Base-by-base conservation (phyloP, 2,329 filamentous ascomycete species). In the Phaeosphaeriaceae sp. region DNA sequence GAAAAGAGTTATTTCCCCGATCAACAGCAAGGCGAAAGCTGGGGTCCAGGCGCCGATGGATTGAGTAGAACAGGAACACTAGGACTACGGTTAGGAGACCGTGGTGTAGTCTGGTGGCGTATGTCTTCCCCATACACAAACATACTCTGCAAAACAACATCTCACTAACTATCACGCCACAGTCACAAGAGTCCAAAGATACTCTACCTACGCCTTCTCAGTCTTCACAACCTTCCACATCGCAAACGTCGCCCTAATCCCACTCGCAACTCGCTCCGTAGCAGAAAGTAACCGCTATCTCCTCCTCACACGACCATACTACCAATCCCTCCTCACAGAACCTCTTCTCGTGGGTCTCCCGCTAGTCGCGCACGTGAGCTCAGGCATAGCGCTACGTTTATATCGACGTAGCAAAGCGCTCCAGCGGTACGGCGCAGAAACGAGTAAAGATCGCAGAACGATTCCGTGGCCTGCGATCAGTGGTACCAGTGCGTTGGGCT, bases 301-400 rank as follows among this genome's bases (percentile, higher is more conserved):
- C 40, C 87, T 97, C 57, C 89, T 96, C 72, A 92, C 92, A 21
- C 86, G 93, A 53, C 92, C 95, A 40, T 86, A 94, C 72, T 97
- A 97, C 78, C 93, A 97, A 74, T 92, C 90, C 17, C 48, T 63
- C 1, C 82, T 87, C 2, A 77, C 90, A 13, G 92, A 97, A 69
- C 90, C 91, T 3, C 76, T 95, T 16, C 81, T 97, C 53, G 84
- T 97, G 52, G 85, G 82, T 35, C 73, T 91, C 2, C 92, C 93
- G 2, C 78, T 96, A 17, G 71, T 86, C 49, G 83, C 87, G 2
- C 93, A 97, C 71, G 79, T 97, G 35, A 79, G 83, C 12, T 88
- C 90, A 0, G 92, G 93, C 29, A 69, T 97, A 5, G 85, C 84
- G 0, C 77, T 97, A 36, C 88, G 94, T 12, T 78, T 95, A 4